Percentiles rank a stretch among this genome's conserved stretches.
Evolutionary conservation across 768 basidiomycete species (phyloP).

Genomic region (Sistotremastrum niveocremeum): DNA sequence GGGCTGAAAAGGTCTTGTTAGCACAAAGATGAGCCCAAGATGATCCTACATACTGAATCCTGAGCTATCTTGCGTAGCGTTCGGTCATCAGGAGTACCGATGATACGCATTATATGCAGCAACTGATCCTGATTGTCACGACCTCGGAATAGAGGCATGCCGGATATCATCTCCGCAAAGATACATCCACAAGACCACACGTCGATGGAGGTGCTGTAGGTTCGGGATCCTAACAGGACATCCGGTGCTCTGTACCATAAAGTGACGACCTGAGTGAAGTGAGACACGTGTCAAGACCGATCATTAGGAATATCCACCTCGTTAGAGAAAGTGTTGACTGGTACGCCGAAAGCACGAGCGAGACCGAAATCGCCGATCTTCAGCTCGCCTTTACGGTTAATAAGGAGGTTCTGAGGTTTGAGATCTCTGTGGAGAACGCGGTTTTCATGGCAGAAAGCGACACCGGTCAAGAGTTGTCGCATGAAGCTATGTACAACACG

Average conservation of each 20-base stretch:
- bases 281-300: not conserved
- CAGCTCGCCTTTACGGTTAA: constrained; percentile 92
- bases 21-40: constrained; percentile 1
- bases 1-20: constrained; percentile 33
- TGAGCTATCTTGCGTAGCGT: constrained; percentile 78
- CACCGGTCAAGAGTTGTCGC: constrained; percentile 94
- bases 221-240: constrained; percentile 90
- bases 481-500: constrained; percentile 74
- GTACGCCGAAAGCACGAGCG: constrained; percentile 94
- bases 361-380: constrained; percentile 98
- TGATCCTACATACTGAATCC: constrained; percentile 56
- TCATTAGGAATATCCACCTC: constrained; percentile 38
- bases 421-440: constrained; percentile 95
- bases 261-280: constrained; percentile 66
- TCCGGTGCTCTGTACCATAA: constrained; percentile 98
- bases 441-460: constrained; percentile 97
- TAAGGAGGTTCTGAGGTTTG: constrained; percentile 96
- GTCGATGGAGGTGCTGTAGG: constrained; percentile 96
- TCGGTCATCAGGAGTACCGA: constrained; percentile 87
- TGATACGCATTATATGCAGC: constrained; percentile 93
- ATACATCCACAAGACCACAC: constrained; percentile 99
- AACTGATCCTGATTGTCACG: constrained; percentile 96
- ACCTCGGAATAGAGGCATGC: constrained; percentile 91
- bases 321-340: constrained; percentile 98
- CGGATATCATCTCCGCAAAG: constrained; percentile 98